Base-by-base conservation (phyloP, 306 rosid genomes). In the Malus sieversii region DNA sequence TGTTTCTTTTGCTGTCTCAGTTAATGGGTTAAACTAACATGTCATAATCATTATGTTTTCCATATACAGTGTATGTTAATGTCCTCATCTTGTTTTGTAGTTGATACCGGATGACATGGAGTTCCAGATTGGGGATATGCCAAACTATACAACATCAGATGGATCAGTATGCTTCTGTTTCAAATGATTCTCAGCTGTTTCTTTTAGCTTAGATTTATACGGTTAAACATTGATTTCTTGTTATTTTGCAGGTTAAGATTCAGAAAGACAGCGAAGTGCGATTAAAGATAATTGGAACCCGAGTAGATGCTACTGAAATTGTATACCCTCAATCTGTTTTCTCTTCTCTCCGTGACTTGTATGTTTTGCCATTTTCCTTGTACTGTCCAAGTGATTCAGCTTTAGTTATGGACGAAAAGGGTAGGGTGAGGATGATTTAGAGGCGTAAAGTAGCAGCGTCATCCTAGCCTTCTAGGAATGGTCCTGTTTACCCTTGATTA, bases 231-330 rank as follows among this genome's bases (percentile, higher is more conserved):
- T 82, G 78, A 77, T 73, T 33, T 63, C 58, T 46, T 80, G 77
- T 76, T 70, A 19, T 75, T 62, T 53, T 84, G 79, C 86, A 93
- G 98, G 98, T 95, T 74, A 95, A 95, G 84, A 95, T 95, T 74
- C 97, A 95, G 83, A 95, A 95, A 72, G 99, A 95, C 32, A 95
- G 99, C 74, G 97, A 95, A 90, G 99, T 95, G 79, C 84, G 99
- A 72, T 81, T 95, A 33, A 95, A 95, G 90, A 95, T 95, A 80
- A 95, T 95, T 65, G 99, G 99, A 69, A 90, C 96, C 81, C 87
- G 97, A 77, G 99, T 95, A 33, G 99, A 95, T 77, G 99, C 97
- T 51, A 92, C 99, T 10, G 97, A 95, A 89, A 95, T 95, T 76
- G 98, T 93, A 90, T 57, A 91, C 14, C 12, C 44, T 32, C 3